Conservation (phyloP, 1,284 basidiomycete genomes). For the Termitomyces sp. region DNA sequence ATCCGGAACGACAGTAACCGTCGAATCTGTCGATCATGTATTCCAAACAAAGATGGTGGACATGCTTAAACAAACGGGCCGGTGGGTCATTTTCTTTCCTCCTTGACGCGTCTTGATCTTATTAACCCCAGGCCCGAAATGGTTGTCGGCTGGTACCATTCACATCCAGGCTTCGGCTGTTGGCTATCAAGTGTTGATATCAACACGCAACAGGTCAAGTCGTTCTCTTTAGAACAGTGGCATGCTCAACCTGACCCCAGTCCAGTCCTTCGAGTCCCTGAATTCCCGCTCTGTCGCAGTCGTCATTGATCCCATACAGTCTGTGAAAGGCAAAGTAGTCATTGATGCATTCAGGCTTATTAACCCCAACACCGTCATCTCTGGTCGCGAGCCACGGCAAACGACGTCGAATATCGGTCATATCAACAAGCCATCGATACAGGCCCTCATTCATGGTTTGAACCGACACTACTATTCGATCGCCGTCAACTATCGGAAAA, state of each 20-base stretch:
- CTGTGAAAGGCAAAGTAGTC: conserved; percentile 97
- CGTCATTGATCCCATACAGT: conserved; percentile 98
- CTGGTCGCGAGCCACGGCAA: conserved; percentile 94
- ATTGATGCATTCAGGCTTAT: conserved; percentile 99
- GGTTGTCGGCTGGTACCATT: conserved; percentile 99
- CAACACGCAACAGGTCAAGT: conserved; percentile 89
- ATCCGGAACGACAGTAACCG: conserved; percentile 96
- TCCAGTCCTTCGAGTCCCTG: conserved; percentile 93
- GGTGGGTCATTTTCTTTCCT: conserved; percentile 45
- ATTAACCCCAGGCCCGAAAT: conserved; percentile 78
- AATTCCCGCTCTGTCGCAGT: conserved; percentile 95
- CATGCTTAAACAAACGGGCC: conserved; percentile 98
- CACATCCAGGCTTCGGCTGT: conserved; percentile 99
- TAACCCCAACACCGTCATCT: conserved; percentile 78
- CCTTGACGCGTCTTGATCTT: conserved; percentile 1
- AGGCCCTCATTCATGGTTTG: conserved; percentile 92
- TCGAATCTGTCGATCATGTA: conserved; percentile 98
- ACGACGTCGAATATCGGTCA: conserved; percentile 99
- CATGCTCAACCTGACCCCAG: conserved; percentile 12
- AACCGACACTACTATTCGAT: conserved; percentile 98
- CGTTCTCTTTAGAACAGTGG: conserved; percentile 1
- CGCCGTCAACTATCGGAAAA: conserved; percentile 95
- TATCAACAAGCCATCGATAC: conserved; percentile 98
- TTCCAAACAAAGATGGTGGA: conserved; percentile 99
- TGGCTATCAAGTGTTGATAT: conserved; percentile 99